A percentile compares a stretch with the other conserved stretches of the same genome.
Evolutionary conservation across 2,329 filamentous ascomycete genomes (phyloP).

Genomic region (Talaromyces sp.): DNA sequence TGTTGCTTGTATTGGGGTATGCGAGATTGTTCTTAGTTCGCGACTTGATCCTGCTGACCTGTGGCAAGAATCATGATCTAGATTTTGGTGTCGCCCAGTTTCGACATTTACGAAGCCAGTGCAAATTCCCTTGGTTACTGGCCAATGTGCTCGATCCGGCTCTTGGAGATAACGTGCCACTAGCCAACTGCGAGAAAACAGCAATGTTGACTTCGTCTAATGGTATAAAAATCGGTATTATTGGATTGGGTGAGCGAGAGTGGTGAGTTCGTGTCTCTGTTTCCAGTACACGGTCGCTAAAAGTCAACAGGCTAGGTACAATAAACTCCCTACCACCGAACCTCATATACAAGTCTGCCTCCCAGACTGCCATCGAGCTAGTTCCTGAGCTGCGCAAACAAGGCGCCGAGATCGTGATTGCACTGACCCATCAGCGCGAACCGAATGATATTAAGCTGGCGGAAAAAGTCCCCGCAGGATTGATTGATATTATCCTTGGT

Average conservation of each 20-base stretch:
- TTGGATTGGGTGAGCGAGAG: conserved; percentile 81
- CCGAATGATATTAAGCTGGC: conserved; percentile 88
- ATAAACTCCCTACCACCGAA: conserved; percentile 82
- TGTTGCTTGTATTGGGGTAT: conserved; percentile 76
- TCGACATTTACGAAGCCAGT: conserved; percentile 66
- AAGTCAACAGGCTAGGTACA: conserved; percentile 61
- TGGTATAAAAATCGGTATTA: conserved; percentile 79
- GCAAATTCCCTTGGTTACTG: conserved; percentile 83
- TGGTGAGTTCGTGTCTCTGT: conserved; percentile 49
- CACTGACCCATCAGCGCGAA: conserved; percentile 80
- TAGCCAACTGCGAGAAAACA: conserved; percentile 73
- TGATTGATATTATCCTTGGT: conserved; percentile 81
- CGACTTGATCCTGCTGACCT: neutral
- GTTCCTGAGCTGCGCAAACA: conserved; percentile 69
- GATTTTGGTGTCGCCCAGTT: conserved; percentile 88
- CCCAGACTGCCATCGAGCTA: conserved; percentile 69
- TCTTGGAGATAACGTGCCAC: conserved; percentile 68
- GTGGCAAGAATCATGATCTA: conserved; percentile 78
- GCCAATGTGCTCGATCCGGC: conserved; percentile 85
- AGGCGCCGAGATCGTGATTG: conserved; percentile 79
- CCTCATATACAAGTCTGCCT: conserved; percentile 77
- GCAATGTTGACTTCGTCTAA: conserved; percentile 75
- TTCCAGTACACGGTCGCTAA: neutral
- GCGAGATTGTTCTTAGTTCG: conserved; percentile 30
- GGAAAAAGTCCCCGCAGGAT: conserved; percentile 62